phyloP scores from a whole-genome alignment of 169 alveolate genomes.

The Sarcocystis neurona region DNA sequence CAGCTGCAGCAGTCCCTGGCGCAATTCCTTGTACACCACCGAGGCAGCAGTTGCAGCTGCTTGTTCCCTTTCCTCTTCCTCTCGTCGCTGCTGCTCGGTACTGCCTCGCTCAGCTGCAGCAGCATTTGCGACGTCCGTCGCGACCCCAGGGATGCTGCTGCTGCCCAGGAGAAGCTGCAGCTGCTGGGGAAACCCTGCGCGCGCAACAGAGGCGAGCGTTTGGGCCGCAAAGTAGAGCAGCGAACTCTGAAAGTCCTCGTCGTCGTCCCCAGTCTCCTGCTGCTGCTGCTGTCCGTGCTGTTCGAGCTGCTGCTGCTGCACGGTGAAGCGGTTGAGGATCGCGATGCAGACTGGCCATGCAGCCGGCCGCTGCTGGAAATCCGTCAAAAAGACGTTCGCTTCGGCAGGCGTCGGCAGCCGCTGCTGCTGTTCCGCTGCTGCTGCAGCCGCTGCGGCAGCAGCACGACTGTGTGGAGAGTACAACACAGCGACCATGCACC shows the following conservation, averaged over 20 bases:
- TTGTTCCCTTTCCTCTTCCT: too few relatives aligned
- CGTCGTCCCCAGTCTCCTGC: not conserved
- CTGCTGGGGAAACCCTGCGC: conserved; percentile 69
- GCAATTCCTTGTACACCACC: conserved; percentile 49
- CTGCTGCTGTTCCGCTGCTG: not conserved
- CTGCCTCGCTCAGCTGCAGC: not conserved
- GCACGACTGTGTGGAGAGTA: not conserved
- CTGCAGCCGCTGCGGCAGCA: too few relatives aligned
- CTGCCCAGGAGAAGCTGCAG: conserved; percentile 31
- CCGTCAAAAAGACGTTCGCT: conserved; percentile 59
- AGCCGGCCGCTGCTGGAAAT: conserved; percentile 59
- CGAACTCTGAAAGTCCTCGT: not conserved
- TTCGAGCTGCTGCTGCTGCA: not conserved
- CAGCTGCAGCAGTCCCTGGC: conserved; percentile 58
- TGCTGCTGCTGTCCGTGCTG: not conserved
- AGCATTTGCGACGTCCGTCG: not conserved
- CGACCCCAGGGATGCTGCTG: not conserved
- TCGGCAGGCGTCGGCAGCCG: conserved; percentile 24
- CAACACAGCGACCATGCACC: not conserved
- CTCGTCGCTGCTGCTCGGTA: not conserved
- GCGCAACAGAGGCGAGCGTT: conserved; percentile 66
- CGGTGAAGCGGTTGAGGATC: conserved; percentile 43
- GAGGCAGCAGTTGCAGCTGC: not conserved
- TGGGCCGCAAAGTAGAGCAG: conserved; percentile 59
- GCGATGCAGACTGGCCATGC: conserved; percentile 66